phyloP scores from a whole-genome alignment of 345 rosid species.

The Abelmoschus esculentus region DNA sequence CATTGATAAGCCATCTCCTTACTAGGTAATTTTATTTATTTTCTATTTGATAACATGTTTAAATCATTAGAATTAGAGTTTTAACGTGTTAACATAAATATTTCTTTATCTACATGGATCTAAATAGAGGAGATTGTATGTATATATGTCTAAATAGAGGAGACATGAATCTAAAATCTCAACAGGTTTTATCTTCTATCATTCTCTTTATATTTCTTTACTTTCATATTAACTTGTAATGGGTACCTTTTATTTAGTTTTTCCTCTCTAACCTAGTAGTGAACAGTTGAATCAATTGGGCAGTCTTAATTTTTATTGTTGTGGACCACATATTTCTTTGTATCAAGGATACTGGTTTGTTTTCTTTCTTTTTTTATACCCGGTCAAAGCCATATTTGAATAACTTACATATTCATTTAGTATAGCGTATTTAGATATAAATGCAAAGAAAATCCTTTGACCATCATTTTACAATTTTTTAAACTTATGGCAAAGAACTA shows the following conservation, averaged over 20 bases:
- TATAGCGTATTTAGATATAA: not conserved
- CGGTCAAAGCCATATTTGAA: not conserved
- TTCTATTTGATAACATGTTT: too few species aligned
- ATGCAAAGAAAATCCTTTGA: too few species aligned
- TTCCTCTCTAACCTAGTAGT: conserved; percentile 31
- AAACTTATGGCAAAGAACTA: too few species aligned
- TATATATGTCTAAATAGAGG: conserved; percentile 92
- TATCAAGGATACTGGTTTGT: conserved; percentile 91
- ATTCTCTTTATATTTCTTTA: not conserved
- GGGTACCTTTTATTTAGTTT: conserved; percentile 5
- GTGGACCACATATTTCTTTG: conserved; percentile 97
- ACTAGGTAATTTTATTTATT: too few species aligned
- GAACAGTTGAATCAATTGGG: conserved; percentile 88
- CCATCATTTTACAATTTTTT: too few species aligned
- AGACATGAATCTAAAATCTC: conserved; percentile 78
- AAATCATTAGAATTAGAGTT: too few species aligned
- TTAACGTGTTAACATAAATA: too few species aligned
- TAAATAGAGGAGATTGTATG: too few species aligned
- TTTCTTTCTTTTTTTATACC: not conserved
- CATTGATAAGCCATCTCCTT: too few species aligned
- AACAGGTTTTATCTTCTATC: conserved; percentile 47
- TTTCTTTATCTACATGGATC: too few species aligned
- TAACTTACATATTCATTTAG: conserved; percentile 1
- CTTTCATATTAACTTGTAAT: not conserved
- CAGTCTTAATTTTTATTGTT: conserved; percentile 73